These are phyloP conservation scores for Juglanconis juglandina DNA, from an alignment of 2,329 filamentous ascomycete genomes.

Conservation along the genomic window DNA sequence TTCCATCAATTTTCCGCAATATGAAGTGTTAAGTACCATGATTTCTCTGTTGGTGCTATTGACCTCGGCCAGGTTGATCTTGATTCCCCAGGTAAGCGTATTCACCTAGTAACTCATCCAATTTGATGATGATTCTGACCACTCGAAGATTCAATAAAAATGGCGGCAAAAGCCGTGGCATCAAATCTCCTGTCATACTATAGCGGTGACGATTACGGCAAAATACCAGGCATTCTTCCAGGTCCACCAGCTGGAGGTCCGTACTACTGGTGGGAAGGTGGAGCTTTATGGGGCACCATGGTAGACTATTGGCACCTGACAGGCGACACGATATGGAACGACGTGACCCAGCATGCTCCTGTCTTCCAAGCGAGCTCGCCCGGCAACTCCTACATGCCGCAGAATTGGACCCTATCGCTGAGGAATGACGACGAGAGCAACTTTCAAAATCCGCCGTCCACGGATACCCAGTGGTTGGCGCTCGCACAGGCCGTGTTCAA, in stretches of 20 bases:
- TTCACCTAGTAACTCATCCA: background rate
- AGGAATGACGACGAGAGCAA: slow-evolving; percentile 58
- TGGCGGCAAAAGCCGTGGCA: slow-evolving; percentile 36
- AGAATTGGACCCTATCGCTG: slow-evolving; percentile 29
- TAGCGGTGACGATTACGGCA: slow-evolving; percentile 39
- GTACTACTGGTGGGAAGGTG: slow-evolving; percentile 67
- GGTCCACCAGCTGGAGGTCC: slow-evolving; percentile 43
- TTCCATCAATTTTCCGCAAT: background rate
- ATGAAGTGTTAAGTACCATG: slow-evolving; percentile 5
- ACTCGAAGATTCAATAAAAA: slow-evolving; percentile 29
- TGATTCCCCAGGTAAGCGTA: slow-evolving; percentile 14
- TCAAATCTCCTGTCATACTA: slow-evolving; percentile 45
- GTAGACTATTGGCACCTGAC: slow-evolving; percentile 65
- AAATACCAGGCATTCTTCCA: slow-evolving; percentile 43
- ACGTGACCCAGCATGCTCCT: slow-evolving; percentile 28
- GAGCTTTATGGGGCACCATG: slow-evolving; percentile 59
- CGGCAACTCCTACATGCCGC: slow-evolving; percentile 26
- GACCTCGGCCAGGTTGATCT: slow-evolving; percentile 14
- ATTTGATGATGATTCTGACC: background rate
- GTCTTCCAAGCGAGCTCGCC: slow-evolving; percentile 27
- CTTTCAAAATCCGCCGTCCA: slow-evolving; percentile 51
- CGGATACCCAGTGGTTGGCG: slow-evolving; percentile 47
- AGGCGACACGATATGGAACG: slow-evolving; percentile 56
- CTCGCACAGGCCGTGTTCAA: slow-evolving; percentile 61
- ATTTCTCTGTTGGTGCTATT: slow-evolving; percentile 1